Base-by-base conservation (phyloP, 1,284 basidiomycete genomes). In the Cystobasidium pallidum region DNA sequence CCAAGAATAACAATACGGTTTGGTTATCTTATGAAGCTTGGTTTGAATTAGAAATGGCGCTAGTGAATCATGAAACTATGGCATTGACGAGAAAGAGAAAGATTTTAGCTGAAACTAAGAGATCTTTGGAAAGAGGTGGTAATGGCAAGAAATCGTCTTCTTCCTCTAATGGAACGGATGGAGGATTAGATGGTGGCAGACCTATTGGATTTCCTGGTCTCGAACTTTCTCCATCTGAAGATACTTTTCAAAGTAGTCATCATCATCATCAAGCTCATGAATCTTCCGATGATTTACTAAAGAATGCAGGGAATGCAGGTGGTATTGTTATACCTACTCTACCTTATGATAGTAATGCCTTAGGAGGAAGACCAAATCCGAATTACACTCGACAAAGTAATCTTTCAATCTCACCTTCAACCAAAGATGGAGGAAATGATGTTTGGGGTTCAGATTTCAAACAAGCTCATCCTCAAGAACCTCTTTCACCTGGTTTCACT, bases 291-390 rank as follows among this genome's bases (percentile, higher is more conserved):
- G 70, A 59, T 51, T 43, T 73, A 21, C 49, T 72, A 43, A 73
- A 41, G 34, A 64, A 67, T 57, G 73, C 57, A 32, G 67, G 67
- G 15, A 52, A 52, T 83, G 85, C 52, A 26, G 64, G 51, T 21
- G 73, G 59, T 45, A 32, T 8, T 30, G 47, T 41, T 24, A 55
- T 57, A 21, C 52, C 64, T 43, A 55, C 47, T 24, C 49, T 71
- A 7, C 61, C 61, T 2, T 71, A 71, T 34, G 68, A 71, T 51
- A 28, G 19, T 43, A 34, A 28, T 51, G 58, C 45, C 26, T 51
- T 62, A n/a, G 45, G n/a, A n/a, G n/a, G 21, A 24, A 58, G 47
- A 19, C 67, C 57, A 11, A 45, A 34, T 24, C 68, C 59, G 17
- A 49, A 47, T 51, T 63, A 59, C 28, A 30, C 55, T 15, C 26